These are phyloP conservation scores for Aspergillus conjunctus DNA, from an alignment of 495 filamentous ascomycete species.

Conservation along the genomic window DNA sequence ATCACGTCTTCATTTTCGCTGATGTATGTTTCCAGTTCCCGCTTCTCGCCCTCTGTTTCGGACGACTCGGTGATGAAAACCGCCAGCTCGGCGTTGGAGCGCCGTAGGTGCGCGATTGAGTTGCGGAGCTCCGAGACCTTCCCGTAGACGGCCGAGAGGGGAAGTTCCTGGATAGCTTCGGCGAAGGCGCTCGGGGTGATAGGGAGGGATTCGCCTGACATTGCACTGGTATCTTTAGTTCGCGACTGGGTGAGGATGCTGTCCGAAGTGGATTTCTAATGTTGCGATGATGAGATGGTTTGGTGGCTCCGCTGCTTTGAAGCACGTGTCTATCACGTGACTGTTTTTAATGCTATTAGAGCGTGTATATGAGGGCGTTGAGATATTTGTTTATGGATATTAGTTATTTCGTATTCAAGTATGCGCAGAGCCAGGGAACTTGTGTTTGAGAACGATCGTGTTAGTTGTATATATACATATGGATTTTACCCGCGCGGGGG, in stretches of 20 bases:
- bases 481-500: too few species aligned
- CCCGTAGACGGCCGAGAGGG: slow-evolving; percentile 69
- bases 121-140: slow-evolving; percentile 84
- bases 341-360: too few species aligned
- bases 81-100: slow-evolving; percentile 73
- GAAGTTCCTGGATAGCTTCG: slow-evolving; percentile 70
- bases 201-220: slow-evolving; percentile 42
- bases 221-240: slow-evolving; percentile 21
- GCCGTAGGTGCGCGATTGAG: slow-evolving; percentile 76
- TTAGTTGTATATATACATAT: too few species aligned
- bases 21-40: slow-evolving; percentile 43
- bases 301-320: too few species aligned
- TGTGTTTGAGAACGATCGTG: too few species aligned
- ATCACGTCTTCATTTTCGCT: slow-evolving; percentile 77
- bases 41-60: slow-evolving; percentile 66
- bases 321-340: too few species aligned
- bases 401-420: too few species aligned
- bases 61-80: slow-evolving; percentile 55
- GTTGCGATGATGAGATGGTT: too few species aligned
- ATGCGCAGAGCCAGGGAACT: too few species aligned
- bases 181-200: slow-evolving; percentile 53
- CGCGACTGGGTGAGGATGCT: background rate
- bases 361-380: too few species aligned
- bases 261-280: too few species aligned
- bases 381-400: too few species aligned